These are phyloP conservation scores for Zasmidium citrigriseum DNA, from an alignment of 2,329 filamentous ascomycete genomes.

Conservation along the genomic window DNA sequence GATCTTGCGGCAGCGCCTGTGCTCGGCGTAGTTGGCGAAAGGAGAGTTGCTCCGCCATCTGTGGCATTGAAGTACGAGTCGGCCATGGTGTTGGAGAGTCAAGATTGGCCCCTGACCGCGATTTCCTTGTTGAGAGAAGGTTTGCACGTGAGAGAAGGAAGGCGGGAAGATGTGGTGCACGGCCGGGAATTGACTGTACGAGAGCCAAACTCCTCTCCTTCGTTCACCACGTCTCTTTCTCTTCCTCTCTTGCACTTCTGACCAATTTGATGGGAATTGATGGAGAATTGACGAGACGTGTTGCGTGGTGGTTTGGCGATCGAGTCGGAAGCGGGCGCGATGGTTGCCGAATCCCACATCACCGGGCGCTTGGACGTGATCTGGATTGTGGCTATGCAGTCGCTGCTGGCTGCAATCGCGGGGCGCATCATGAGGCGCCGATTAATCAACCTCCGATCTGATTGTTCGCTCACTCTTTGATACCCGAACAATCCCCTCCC, in stretches of 20 bases:
- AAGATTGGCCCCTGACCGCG: background rate
- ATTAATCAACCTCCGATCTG: no score
- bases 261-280: background rate
- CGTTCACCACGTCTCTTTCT: background rate
- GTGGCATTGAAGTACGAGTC: constrained; percentile 27
- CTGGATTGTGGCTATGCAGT: background rate
- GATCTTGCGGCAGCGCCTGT: constrained; percentile 36
- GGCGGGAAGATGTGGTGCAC: background rate
- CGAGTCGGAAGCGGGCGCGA: no score
- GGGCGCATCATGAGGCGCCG: background rate
- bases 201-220: background rate
- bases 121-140: background rate
- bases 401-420: no score
- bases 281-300: background rate
- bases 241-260: background rate
- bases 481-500: no score
- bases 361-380: no score
- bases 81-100: constrained; percentile 17
- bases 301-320: no score
- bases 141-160: background rate
- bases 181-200: background rate
- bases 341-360: no score
- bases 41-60: constrained; percentile 9
- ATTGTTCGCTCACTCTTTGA: no score
- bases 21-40: constrained; percentile 21